These are phyloP conservation scores for Stygiomarasmius scandens DNA, from an alignment of 1,284 basidiomycete genomes.

Conservation along the genomic window DNA sequence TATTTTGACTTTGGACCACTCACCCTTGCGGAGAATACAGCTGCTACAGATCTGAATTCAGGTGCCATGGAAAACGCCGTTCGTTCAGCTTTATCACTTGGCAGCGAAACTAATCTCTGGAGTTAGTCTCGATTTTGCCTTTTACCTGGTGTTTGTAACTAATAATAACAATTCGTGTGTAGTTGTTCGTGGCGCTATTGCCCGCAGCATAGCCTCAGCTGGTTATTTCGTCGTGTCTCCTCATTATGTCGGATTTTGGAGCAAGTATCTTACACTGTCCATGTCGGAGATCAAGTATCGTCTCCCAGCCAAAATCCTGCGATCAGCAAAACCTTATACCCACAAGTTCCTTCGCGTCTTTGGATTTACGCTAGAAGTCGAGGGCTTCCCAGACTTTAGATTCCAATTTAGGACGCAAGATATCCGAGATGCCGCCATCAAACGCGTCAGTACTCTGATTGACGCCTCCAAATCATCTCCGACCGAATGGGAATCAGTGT, in stretches of 20 bases:
- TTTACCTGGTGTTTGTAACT: background rate
- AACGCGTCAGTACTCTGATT: conserved; percentile 30
- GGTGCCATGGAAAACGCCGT: conserved; percentile 34
- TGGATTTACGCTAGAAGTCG: conserved; percentile 51
- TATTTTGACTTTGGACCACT: conserved; percentile 49
- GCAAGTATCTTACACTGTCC: conserved; percentile 38
- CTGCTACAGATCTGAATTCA: conserved; percentile 18
- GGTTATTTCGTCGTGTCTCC: conserved; percentile 50
- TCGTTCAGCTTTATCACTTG: conserved; percentile 36
- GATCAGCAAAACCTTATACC: conserved; percentile 38
- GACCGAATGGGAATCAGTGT: background rate
- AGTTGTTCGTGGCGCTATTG: conserved; percentile 43
- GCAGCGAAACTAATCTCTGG: conserved; percentile 42
- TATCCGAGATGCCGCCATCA: conserved; percentile 49
- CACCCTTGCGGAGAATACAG: conserved; percentile 33
- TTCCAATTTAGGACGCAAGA: conserved; percentile 53
- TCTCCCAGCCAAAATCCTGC: conserved; percentile 47
- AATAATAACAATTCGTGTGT: conserved; percentile 1
- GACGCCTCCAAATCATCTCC: background rate
- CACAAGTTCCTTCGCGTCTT: conserved; percentile 40
- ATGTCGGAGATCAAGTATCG: conserved; percentile 52
- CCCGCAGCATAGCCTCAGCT: conserved; percentile 36
- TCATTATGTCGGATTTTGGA: conserved; percentile 52
- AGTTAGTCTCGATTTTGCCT: conserved; percentile 37
- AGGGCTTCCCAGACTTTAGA: conserved; percentile 49